Percentiles rank a stretch among this genome's conserved stretches.
Evolutionary conservation across 371 early-diverging fungal species (phyloP).

Genomic region (Mucor indicus): DNA sequence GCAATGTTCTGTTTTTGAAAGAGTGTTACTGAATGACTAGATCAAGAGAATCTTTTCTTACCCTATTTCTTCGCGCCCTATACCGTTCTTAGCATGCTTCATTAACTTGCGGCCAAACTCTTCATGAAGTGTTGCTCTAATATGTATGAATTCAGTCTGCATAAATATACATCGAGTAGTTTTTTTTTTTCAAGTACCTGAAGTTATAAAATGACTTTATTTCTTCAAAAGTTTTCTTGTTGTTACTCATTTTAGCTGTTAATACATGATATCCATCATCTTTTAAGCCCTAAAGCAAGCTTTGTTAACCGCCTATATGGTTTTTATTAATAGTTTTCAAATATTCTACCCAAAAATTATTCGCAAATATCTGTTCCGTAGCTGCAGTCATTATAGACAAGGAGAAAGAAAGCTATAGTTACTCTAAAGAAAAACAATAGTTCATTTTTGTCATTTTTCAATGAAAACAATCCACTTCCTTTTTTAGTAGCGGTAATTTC

Average conservation of each 20-base stretch:
- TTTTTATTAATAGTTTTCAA: not conserved
- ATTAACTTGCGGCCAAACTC: slow-evolving; percentile 80
- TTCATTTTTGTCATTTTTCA: not conserved
- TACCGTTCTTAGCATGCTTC: slow-evolving; percentile 72
- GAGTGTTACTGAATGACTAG: slow-evolving; percentile 12
- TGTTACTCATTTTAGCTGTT: slow-evolving; percentile 75
- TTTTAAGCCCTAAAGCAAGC: slow-evolving; percentile 64
- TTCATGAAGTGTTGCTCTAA: slow-evolving; percentile 81
- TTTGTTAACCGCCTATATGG: not conserved
- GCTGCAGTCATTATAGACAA: not conserved
- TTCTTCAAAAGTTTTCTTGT: slow-evolving; percentile 85
- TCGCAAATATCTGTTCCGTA: slow-evolving; percentile 29
- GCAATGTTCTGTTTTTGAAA: slow-evolving; percentile 46
- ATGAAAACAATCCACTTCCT: slow-evolving; percentile 1
- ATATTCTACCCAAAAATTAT: slow-evolving; percentile 49
- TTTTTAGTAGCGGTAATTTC: not conserved
- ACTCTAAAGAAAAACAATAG: not conserved
- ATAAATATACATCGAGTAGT: not conserved
- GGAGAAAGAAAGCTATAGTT: not conserved
- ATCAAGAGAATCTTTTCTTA: slow-evolving; percentile 20
- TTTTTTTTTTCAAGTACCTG: slow-evolving; percentile 17
- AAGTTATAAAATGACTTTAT: slow-evolving; percentile 43
- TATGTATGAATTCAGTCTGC: slow-evolving; percentile 3
- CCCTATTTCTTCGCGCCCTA: slow-evolving; percentile 90
- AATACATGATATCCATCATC: slow-evolving; percentile 85